Percentiles rank a stretch among this genome's conserved stretches.
Conservation (phyloP, 495 filamentous ascomycete genomes). For the Cercophora samala region DNA sequence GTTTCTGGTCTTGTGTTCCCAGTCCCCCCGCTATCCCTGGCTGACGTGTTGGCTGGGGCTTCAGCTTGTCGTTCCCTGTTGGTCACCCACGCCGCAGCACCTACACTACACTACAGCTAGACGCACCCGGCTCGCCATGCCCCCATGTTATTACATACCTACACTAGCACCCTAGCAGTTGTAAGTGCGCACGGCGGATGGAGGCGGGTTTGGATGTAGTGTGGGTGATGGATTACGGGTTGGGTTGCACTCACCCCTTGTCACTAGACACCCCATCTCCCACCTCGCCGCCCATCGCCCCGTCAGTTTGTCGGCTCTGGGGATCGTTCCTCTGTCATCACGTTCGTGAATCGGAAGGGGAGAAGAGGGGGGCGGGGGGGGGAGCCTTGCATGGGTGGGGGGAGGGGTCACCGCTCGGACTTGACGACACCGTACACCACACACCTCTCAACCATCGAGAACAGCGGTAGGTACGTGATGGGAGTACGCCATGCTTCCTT, state of each 20-base stretch:
- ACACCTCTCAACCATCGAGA: neutral
- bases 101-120: neutral
- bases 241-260: neutral
- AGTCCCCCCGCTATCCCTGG: neutral
- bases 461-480: neutral
- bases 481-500: neutral
- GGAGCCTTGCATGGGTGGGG: neutral
- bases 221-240: neutral
- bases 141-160: neutral
- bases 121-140: neutral
- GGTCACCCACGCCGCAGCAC: neutral
- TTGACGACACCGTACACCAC: neutral
- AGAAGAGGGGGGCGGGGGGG: neutral
- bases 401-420: conserved; percentile 1
- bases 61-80: neutral
- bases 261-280: conserved; percentile 2
- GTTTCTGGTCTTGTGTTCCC: neutral
- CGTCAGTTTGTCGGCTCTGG: neutral
- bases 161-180: too few relatives aligned
- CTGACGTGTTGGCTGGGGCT: neutral
- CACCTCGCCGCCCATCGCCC: conserved; percentile 1
- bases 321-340: neutral
- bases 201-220: neutral
- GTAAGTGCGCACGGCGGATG: neutral
- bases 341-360: neutral